Base-by-base conservation (phyloP, 1,139 yeast genomes). In the Kodamaea plutei region DNA sequence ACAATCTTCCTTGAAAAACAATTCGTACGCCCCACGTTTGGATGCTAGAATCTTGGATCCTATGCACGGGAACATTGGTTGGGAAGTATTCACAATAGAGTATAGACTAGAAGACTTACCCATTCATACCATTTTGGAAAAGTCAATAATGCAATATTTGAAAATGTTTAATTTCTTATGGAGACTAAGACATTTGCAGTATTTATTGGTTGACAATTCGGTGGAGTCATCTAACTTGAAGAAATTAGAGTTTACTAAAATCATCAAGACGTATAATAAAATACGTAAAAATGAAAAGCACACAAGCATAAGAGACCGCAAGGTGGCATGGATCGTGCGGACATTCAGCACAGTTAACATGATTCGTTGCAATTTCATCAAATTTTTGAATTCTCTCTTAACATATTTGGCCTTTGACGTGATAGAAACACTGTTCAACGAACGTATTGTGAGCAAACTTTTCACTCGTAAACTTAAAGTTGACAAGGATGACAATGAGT, bases 11-110 rank as follows among this genome's bases (percentile, higher is more conserved):
- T 62, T 84, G 2, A 67, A 69, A 36, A 60, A 64, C 41, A 63
- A 69, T 29, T 41, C 46, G 14, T 51, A 45, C 25, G 45, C 52
- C 15, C 41, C 50, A 20, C 61, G 87, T 31, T 52, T 91, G 11
- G 97, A 91, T 61, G 95, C 96, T 0, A 65, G 96, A 28, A 69
- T 89, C 28, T 65, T 88, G 30, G 89, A 78, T 37, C 60, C 80
- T 23, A 48, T 53, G 15, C 58, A 80, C 44, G 93, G 93, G 1
- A 77, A 69, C 15, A 72, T 63, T 30, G 89, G 88, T 1, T 91
- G 97, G 97, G 95, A 89, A 50, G 88, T 84, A 4, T 89, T 91
- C 54, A 87, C 96, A 0, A 61, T 91, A 28, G 96, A 88, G 49
- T 91, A 84, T 52, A 69, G 79, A 31, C 63, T 87, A 4, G 56